Base-by-base conservation (phyloP, 805 yeast genomes). In the Suhomyces faveliae region DNA sequence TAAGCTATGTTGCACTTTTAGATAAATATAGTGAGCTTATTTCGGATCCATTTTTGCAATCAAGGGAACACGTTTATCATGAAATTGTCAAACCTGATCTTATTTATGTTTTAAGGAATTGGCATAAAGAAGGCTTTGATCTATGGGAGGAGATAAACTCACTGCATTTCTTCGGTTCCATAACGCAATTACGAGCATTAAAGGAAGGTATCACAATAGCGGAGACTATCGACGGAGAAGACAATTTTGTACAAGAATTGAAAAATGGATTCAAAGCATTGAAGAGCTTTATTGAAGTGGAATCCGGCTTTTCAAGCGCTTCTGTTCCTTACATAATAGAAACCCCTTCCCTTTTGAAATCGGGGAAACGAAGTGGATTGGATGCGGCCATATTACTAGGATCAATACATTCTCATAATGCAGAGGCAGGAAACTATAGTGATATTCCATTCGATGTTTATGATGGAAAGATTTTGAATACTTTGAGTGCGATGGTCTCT, bases 61-160 rank as follows among this genome's bases (percentile, higher is more conserved):
- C 64, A 12, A 64, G 64, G 15, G 56, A 65, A n/a, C 70, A 68
- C 40, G 61, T 85, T 22, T 85, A 79, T 59, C 48, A 67, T 17
- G 71, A 78, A 27, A 68, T 87, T 10, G 57, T 90, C 17, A 79
- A 79, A 59, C 83, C 84, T 1, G 97, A 91, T 67, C 76, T 91
- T 57, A 68, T 74, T 43, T 92, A 83, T 56, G 75, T 87, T 19
- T 53, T 77, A 13, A 59, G 65, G 4, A 74, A 78, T 57, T 92
- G 97, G 97, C 58, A 67, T 10, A 61, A 66, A 9, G 64, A 67
- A 4, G 84, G 89, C n/a, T 92, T 87, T 68, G 97, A 91, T 67
- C 71, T 91, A 37, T 91, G 98, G 98, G 98, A 91, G 68, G 98
- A 91, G 65, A 73, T 87, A 43, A 62, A 81, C 50, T 81, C 91